phyloP scores from a whole-genome alignment of 371 early-diverging fungal genomes.

The Circinella minor region DNA sequence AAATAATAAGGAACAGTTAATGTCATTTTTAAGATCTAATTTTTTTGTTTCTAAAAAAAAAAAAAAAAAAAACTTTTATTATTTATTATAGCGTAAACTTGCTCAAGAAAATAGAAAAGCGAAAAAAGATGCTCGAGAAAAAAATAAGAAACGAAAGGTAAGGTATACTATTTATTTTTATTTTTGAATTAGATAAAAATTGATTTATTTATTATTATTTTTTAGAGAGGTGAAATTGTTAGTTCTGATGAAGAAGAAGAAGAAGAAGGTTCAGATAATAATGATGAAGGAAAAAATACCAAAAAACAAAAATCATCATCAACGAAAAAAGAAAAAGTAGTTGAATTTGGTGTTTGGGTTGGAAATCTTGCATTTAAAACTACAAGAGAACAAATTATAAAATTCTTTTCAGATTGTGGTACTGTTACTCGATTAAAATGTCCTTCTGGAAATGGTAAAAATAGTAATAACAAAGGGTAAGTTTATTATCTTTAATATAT shows the following conservation, averaged over 20 bases:
- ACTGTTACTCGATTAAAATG: conserved; percentile 72
- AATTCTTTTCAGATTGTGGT: conserved; percentile 65
- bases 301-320: conserved; percentile 26
- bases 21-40: too few relatives aligned
- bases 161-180: too few relatives aligned
- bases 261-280: conserved; percentile 32
- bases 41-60: not conserved
- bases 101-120: conserved; percentile 49
- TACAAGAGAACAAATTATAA: conserved; percentile 54
- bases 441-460: conserved; percentile 58
- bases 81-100: conserved; percentile 32
- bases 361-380: conserved; percentile 73
- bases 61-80: not conserved
- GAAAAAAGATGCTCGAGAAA: conserved; percentile 47
- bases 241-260: conserved; percentile 9
- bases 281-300: conserved; percentile 19
- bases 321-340: conserved; percentile 35
- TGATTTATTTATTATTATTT: not conserved
- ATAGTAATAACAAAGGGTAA: conserved; percentile 67
- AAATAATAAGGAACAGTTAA: not conserved
- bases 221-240: conserved; percentile 9
- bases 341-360: conserved; percentile 72
- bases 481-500: conserved; percentile 32
- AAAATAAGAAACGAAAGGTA: conserved; percentile 52
- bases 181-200: not conserved